These are phyloP conservation scores for Paraleonurus japonicus DNA, from an alignment of 257 asterid genomes.

Conservation along the genomic window DNA sequence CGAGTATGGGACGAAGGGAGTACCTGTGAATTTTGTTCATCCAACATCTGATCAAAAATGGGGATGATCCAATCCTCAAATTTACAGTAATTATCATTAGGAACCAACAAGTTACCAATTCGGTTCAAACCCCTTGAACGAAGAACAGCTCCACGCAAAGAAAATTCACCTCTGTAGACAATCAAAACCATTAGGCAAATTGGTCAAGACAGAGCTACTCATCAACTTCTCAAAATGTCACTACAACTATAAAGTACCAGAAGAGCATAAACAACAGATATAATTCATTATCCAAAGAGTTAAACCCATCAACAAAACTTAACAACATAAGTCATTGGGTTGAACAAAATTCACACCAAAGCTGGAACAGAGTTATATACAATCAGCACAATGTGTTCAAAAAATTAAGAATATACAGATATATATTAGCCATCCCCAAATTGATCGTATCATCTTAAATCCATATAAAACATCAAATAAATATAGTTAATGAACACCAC, in stretches of 20 bases:
- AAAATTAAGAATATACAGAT: neutral
- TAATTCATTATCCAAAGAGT: neutral
- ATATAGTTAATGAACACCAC: constrained; percentile 26
- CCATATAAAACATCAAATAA: neutral
- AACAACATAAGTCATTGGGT: neutral
- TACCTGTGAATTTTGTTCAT: constrained; percentile 74
- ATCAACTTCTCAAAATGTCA: neutral
- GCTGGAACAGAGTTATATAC: neutral
- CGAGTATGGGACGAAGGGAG: no score
- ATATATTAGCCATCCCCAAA: neutral
- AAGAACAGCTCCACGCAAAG: constrained; percentile 76
- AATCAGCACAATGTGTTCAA: neutral
- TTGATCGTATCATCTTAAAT: neutral
- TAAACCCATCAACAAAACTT: neutral
- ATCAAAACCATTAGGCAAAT: neutral
- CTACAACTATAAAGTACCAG: neutral
- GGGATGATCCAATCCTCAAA: constrained; percentile 97
- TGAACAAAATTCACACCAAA: neutral
- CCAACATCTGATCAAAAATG: constrained; percentile 82
- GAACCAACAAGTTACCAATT: constrained; percentile 88
- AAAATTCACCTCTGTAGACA: constrained; percentile 70
- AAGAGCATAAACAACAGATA: neutral
- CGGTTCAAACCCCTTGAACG: constrained; percentile 92
- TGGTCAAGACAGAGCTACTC: neutral
- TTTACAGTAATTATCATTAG: constrained; percentile 92